Evolutionary conservation across 2,329 filamentous ascomycete genomes (phyloP).

Genomic region (Trichoderma harzianum): DNA sequence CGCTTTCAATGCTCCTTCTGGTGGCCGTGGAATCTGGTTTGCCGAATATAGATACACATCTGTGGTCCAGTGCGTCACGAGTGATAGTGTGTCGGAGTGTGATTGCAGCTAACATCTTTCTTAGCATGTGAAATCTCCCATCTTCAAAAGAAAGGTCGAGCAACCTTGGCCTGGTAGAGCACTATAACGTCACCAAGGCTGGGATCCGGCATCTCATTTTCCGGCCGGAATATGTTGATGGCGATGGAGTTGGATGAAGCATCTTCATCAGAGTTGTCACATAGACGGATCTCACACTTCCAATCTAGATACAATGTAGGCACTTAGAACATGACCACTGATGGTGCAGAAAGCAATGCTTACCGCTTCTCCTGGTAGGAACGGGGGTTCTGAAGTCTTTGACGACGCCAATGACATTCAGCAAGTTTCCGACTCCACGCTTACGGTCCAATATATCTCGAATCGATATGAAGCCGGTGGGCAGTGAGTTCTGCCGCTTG

Average conservation of each 20-base stretch:
- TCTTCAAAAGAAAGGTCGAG: not conserved
- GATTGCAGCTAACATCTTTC: conserved; percentile 7
- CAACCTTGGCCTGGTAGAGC: conserved; percentile 54
- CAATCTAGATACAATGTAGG: conserved; percentile 42
- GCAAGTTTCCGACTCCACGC: conserved; percentile 28
- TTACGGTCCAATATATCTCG: conserved; percentile 43
- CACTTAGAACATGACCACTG: not conserved
- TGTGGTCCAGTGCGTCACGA: conserved; percentile 44
- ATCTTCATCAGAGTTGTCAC: conserved; percentile 54
- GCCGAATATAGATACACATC: conserved; percentile 44
- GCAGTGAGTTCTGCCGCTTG: conserved; percentile 19
- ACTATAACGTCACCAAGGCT: conserved; percentile 39
- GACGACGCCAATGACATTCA: conserved; percentile 68
- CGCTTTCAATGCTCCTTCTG: conserved; percentile 35
- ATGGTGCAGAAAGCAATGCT: not conserved
- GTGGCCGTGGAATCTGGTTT: conserved; percentile 32
- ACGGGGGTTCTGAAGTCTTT: conserved; percentile 59
- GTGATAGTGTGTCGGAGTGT: conserved; percentile 30
- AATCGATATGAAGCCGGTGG: conserved; percentile 31
- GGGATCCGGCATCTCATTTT: conserved; percentile 47
- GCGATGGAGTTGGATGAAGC: conserved; percentile 35
- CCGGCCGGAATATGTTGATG: conserved; percentile 60
- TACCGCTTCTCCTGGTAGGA: conserved; percentile 51
- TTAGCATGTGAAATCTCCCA: not conserved
- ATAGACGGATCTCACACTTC: conserved; percentile 59